These are phyloP conservation scores for Debaryomyces psychrophilus DNA, from an alignment of 1,139 yeast species.

Conservation along the genomic window DNA sequence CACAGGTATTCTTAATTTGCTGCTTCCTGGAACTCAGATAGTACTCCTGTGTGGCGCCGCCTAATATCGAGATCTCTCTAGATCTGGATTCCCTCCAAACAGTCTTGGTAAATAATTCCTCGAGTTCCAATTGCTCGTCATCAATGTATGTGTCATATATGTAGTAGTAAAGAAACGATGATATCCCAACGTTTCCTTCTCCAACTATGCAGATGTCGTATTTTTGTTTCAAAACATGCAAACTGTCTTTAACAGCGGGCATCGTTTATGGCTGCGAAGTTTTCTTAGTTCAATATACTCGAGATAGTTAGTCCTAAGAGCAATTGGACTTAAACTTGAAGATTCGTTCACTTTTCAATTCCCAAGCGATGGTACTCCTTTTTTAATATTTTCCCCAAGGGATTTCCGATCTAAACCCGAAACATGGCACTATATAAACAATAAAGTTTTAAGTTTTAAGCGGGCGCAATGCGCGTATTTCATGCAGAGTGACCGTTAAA, in stretches of 20 bases:
- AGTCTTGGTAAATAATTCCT: constrained; percentile 36
- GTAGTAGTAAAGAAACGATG: constrained; percentile 31
- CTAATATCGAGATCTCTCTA: constrained; percentile 33
- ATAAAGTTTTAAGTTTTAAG: constrained; percentile 6
- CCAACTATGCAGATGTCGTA: constrained; percentile 43
- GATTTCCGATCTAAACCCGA: neutral
- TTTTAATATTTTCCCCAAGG: neutral
- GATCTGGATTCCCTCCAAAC: constrained; percentile 16
- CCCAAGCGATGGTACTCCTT: neutral
- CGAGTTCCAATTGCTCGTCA: constrained; percentile 26
- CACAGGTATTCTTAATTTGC: constrained; percentile 34
- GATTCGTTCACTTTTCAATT: neutral
- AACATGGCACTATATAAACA: neutral
- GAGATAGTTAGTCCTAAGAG: neutral
- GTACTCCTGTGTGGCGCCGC: constrained; percentile 30
- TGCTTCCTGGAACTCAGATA: constrained; percentile 30
- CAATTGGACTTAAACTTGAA: neutral
- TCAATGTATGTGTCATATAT: constrained; percentile 27
- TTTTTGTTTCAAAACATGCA: constrained; percentile 24
- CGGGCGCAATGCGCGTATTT: constrained; percentile 1
- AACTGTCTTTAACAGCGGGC: constrained; percentile 17
- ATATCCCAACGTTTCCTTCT: constrained; percentile 32
- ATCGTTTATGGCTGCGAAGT: neutral
- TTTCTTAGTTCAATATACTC: neutral
- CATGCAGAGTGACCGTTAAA: constrained; percentile 10